Evolutionary conservation across 2,329 filamentous ascomycete species (phyloP).

Genomic region (Phaeosphaeria sp.): DNA sequence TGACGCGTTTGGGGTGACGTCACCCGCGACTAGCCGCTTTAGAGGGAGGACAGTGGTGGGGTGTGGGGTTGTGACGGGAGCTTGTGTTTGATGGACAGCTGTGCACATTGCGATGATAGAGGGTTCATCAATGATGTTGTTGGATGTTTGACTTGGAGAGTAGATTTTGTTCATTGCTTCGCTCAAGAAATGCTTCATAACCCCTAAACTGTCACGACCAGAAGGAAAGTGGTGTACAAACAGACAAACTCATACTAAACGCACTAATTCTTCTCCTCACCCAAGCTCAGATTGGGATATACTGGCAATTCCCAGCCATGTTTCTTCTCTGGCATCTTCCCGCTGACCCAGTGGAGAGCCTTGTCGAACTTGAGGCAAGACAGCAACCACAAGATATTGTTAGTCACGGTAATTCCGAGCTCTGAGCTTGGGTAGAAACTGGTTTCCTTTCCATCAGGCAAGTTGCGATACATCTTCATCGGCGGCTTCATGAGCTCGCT

Average conservation of each 20-base stretch:
- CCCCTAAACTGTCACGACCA: no score
- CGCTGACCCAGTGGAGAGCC: slow-evolving; percentile 25
- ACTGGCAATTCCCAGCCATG: slow-evolving; percentile 49
- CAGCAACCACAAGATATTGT: slow-evolving; percentile 36
- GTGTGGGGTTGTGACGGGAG: not conserved
- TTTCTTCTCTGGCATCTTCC: slow-evolving; percentile 41
- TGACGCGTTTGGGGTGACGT: not conserved
- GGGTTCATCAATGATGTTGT: not conserved
- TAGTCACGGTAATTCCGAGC: slow-evolving; percentile 42
- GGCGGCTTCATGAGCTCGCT: slow-evolving; percentile 22
- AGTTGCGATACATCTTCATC: slow-evolving; percentile 27
- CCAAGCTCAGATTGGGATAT: slow-evolving; percentile 24
- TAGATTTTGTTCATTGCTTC: not conserved
- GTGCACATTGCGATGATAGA: not conserved
- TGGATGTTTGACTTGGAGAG: not conserved
- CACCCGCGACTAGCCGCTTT: not conserved
- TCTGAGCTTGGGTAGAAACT: slow-evolving; percentile 34
- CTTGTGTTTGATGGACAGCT: not conserved
- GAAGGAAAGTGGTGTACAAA: not conserved
- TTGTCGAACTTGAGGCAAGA: slow-evolving; percentile 47
- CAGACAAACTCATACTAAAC: not conserved
- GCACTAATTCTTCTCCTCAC: not conserved
- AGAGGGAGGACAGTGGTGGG: not conserved
- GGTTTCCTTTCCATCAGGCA: not conserved
- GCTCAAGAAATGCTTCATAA: not conserved